Evolutionary conservation across 2,329 filamentous ascomycete genomes (phyloP).

Genomic region (Bisporella sp.): DNA sequence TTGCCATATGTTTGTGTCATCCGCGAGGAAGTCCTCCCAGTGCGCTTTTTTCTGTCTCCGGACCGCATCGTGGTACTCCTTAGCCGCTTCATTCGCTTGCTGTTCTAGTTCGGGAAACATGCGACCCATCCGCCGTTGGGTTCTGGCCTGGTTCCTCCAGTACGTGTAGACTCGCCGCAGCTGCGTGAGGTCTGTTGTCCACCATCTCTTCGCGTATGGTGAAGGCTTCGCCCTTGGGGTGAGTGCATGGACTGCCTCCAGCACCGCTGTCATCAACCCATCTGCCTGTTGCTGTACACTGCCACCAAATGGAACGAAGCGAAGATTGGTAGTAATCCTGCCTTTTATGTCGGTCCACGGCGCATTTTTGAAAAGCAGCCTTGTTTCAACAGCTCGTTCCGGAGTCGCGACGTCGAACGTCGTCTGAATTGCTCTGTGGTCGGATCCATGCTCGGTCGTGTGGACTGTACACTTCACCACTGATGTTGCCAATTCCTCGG

Average conservation of each 20-base stretch:
- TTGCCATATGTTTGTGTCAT: constrained; percentile 25
- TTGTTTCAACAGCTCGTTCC: constrained; percentile 5
- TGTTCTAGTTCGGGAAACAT: constrained; percentile 12
- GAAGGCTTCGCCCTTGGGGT: constrained; percentile 21
- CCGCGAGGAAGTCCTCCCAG: constrained; percentile 23
- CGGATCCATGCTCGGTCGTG: constrained; percentile 23
- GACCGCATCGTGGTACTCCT: constrained; percentile 18
- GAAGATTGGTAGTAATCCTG: constrained; percentile 2
- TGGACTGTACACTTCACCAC: constrained; percentile 13
- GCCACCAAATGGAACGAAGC: constrained; percentile 1
- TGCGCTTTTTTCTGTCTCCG: constrained; percentile 19
- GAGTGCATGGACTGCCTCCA: constrained; percentile 11
- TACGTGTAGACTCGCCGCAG: constrained; percentile 23
- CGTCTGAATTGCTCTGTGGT: constrained; percentile 27
- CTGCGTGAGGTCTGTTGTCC: constrained; percentile 23
- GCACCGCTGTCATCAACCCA: constrained; percentile 9
- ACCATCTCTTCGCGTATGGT: constrained; percentile 26
- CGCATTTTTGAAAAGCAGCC: constrained; percentile 23
- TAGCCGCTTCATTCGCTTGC: constrained; percentile 11
- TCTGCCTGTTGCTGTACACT: constrained; percentile 11
- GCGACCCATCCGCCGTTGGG: constrained; percentile 11
- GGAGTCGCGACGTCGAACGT: constrained; percentile 20
- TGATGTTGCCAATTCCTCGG: constrained; percentile 15
- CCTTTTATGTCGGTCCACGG: constrained; percentile 10
- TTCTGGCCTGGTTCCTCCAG: constrained; percentile 23